Conservation (phyloP, 129 eudicot species). For the Dittrichia graveolens region DNA sequence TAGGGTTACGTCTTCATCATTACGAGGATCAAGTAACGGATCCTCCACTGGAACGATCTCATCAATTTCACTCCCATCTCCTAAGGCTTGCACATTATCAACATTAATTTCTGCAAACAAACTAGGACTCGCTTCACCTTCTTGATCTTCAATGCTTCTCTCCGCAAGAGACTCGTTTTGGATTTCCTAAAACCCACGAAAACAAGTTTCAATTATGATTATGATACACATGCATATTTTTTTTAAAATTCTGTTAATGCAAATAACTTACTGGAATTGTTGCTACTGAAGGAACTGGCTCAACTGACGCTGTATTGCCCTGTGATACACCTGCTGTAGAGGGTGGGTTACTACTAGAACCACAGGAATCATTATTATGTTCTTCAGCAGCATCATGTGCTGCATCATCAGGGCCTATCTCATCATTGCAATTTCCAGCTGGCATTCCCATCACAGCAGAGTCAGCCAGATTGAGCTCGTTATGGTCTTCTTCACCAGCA, state of each 20-base stretch:
- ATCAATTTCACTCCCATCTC: constrained; percentile 1
- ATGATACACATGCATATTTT: background rate
- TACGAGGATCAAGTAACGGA: constrained; percentile 9
- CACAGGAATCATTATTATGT: background rate
- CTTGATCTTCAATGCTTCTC: background rate
- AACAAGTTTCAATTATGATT: background rate
- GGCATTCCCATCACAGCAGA: constrained; percentile 6
- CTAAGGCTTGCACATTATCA: background rate
- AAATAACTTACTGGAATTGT: constrained; percentile 22
- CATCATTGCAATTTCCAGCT: constrained; percentile 14
- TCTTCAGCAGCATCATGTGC: constrained; percentile 6
- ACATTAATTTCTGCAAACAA: background rate
- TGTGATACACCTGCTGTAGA: background rate
- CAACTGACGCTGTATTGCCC: background rate
- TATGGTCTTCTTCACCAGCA: background rate
- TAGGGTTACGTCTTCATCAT: background rate
- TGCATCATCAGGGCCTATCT: constrained; percentile 11
- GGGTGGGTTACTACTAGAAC: background rate
- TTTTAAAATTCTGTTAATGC: background rate
- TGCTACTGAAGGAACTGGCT: constrained; percentile 15
- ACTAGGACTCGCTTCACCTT: background rate
- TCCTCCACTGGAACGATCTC: constrained; percentile 20
- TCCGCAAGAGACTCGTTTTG: background rate
- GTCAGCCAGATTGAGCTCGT: background rate
- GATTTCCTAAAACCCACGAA: background rate